A percentile compares a stretch with the other conserved stretches of the same genome.
Evolutionary conservation across 768 basidiomycete genomes (phyloP).

Genomic region (Mycena sanguinolenta): DNA sequence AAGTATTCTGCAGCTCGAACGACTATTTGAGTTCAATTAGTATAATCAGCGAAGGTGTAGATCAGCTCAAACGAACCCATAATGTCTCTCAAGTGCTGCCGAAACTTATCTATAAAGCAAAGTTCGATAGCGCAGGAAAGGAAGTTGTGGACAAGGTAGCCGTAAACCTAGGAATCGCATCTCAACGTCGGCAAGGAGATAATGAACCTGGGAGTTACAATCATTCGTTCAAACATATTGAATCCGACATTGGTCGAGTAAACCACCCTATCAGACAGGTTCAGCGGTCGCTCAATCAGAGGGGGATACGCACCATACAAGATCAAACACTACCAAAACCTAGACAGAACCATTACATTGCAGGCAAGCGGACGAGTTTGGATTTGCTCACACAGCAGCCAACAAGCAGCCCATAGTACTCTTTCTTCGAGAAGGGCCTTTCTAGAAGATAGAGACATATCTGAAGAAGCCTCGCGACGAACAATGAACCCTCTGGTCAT

Average conservation of each 20-base stretch:
- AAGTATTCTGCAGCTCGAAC: background rate
- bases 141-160: background rate
- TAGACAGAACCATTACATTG: background rate
- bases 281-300: background rate
- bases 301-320: background rate
- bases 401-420: background rate
- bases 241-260: background rate
- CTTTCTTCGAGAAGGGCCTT: background rate
- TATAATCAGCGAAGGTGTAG: background rate
- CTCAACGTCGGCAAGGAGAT: background rate
- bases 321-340: background rate
- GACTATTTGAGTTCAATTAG: background rate
- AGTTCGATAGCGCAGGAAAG: background rate
- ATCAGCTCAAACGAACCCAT: slow-evolving; percentile 1
- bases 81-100: background rate
- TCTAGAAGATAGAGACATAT: background rate
- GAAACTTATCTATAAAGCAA: background rate
- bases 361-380: background rate
- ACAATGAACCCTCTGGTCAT: background rate
- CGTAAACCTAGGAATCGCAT: background rate
- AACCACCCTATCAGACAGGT: background rate
- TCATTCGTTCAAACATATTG: slow-evolving; percentile 4
- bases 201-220: background rate
- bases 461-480: background rate
- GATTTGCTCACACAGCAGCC: background rate